phyloP scores from a whole-genome alignment of 192 early-diverging fungal genomes.

The Endogone sp. region DNA sequence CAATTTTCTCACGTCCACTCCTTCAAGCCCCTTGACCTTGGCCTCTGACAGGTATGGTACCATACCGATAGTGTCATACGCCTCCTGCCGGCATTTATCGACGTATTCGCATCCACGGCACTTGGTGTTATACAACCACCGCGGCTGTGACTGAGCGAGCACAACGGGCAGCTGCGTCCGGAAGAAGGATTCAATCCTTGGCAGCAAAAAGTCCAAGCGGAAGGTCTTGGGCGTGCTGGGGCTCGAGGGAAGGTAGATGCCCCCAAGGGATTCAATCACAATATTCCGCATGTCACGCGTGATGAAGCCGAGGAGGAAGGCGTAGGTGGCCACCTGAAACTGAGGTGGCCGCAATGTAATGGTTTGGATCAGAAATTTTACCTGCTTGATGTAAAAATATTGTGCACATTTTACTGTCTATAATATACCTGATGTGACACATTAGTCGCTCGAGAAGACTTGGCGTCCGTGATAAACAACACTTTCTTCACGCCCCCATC shows the following conservation, averaged over 20 bases:
- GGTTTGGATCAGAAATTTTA: too few species aligned
- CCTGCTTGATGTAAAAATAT: background rate
- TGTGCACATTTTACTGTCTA: too few species aligned
- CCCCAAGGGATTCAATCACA: constrained; percentile 9
- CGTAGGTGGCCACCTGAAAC: constrained; percentile 28
- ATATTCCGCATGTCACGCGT: constrained; percentile 10
- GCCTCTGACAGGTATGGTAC: constrained; percentile 18
- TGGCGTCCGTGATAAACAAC: constrained; percentile 19
- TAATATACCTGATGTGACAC: constrained; percentile 21
- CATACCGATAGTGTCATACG: constrained; percentile 11
- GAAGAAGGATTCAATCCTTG: constrained; percentile 22
- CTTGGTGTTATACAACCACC: constrained; percentile 20
- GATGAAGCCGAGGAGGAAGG: constrained; percentile 12
- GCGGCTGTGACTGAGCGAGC: background rate
- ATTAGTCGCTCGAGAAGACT: constrained; percentile 17
- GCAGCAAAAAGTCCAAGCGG: constrained; percentile 24
- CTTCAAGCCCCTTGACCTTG: constrained; percentile 11
- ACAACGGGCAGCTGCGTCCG: constrained; percentile 8
- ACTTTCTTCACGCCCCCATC: background rate
- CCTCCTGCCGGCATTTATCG: constrained; percentile 18
- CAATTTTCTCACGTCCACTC: background rate
- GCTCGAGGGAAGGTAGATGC: constrained; percentile 14
- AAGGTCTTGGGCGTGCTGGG: constrained; percentile 11
- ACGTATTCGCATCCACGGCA: constrained; percentile 21
- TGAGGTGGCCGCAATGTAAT: background rate